These are phyloP conservation scores for Austroboletus olivaceoglutinosus DNA, from an alignment of 1,284 basidiomycete genomes.

Conservation along the genomic window DNA sequence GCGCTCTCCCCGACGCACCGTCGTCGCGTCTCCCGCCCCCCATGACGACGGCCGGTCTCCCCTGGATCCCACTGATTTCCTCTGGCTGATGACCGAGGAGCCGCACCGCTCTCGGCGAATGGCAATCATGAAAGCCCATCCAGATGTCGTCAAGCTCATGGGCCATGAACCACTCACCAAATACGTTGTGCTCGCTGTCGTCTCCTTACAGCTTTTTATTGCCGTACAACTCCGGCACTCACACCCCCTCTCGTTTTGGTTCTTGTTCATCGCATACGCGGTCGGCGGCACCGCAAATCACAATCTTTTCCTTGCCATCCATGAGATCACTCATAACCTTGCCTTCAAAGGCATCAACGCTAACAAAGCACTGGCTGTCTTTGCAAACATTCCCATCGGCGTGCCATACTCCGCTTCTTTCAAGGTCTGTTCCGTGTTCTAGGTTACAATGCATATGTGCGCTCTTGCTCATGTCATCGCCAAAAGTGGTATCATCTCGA, in stretches of 20 bases:
- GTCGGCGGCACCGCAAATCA: constrained; percentile 96
- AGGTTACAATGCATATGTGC: too few relatives aligned
- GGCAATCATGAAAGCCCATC: constrained; percentile 92
- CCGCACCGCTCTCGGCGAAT: constrained; percentile 87
- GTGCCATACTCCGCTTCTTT: constrained; percentile 96
- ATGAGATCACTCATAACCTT: constrained; percentile 98
- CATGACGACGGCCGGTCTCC: constrained; percentile 51
- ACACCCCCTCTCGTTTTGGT: constrained; percentile 66
- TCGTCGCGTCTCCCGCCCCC: constrained; percentile 39
- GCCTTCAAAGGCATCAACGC: constrained; percentile 83
- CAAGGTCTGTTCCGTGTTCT: constrained; percentile 79
- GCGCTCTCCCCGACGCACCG: constrained; percentile 58
- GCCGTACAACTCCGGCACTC: constrained; percentile 68
- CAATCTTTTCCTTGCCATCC: constrained; percentile 95
- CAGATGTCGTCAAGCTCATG: constrained; percentile 94
- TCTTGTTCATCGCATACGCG: constrained; percentile 78
- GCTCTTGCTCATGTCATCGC: not conserved
- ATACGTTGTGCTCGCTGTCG: constrained; percentile 80
- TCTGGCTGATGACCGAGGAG: constrained; percentile 98
- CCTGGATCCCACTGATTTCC: constrained; percentile 74
- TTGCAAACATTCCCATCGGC: constrained; percentile 91
- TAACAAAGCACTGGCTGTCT: constrained; percentile 87
- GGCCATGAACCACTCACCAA: constrained; percentile 90
- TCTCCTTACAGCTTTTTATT: constrained; percentile 69
- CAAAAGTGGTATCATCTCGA: constrained; percentile 86